These are phyloP conservation scores for Mucuna pruriens DNA, from an alignment of 306 rosid genomes.

Conservation along the genomic window DNA sequence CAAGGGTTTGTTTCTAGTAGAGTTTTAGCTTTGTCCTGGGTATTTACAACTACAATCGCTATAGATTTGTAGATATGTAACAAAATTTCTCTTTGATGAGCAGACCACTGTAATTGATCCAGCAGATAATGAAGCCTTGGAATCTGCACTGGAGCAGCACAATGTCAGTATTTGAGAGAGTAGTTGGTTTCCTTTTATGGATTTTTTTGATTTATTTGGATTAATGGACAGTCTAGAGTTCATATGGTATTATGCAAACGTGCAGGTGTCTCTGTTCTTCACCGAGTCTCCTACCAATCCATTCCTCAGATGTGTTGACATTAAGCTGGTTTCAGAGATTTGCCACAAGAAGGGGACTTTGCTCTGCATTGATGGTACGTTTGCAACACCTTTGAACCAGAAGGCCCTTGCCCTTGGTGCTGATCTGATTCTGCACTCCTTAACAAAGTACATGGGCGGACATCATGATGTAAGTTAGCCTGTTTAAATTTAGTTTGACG, in stretches of 20 bases:
- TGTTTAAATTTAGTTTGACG: neutral
- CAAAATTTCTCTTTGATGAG: conserved; percentile 26
- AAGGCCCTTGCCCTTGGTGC: conserved; percentile 93
- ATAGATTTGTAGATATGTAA: conserved; percentile 14
- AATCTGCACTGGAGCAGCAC: conserved; percentile 73
- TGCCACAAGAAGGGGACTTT: conserved; percentile 83
- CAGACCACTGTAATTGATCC: conserved; percentile 91
- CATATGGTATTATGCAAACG: conserved; percentile 19
- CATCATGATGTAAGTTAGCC: conserved; percentile 83
- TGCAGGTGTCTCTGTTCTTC: conserved; percentile 90
- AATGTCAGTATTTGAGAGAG: conserved; percentile 59
- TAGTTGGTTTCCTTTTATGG: neutral
- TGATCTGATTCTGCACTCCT: conserved; percentile 86
- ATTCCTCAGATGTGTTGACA: conserved; percentile 91
- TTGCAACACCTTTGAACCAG: conserved; percentile 96
- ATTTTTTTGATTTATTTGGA: neutral
- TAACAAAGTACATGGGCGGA: conserved; percentile 88
- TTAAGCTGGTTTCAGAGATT: conserved; percentile 88
- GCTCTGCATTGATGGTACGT: conserved; percentile 95
- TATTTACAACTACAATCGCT: neutral
- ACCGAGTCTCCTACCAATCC: conserved; percentile 99
- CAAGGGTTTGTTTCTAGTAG: neutral
- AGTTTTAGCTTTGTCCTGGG: neutral
- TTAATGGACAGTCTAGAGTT: conserved; percentile 10
- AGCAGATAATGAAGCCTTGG: conserved; percentile 75